Conservation (phyloP, 116 monocot species). For the Posidonia oceanica region DNA sequence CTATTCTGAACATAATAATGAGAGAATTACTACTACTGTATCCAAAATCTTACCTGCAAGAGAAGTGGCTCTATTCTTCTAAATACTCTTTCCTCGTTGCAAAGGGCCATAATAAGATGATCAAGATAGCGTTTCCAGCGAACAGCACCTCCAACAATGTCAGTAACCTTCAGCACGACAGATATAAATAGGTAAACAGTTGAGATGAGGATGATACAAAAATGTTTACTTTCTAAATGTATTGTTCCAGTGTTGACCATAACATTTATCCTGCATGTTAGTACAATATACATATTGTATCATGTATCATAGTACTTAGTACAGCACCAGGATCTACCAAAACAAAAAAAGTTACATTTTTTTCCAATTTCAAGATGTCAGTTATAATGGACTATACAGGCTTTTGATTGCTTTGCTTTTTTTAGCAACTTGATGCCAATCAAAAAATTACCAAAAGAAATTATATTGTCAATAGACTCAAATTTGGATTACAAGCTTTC, state of each 20-base stretch:
- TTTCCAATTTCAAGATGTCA: too few species aligned
- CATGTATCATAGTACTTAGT: too few species aligned
- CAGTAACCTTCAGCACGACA: conserved; percentile 51
- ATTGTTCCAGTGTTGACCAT: neutral
- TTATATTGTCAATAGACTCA: too few species aligned
- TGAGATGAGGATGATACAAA: neutral
- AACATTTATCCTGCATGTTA: too few species aligned
- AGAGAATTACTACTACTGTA: neutral
- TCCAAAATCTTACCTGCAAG: conserved; percentile 49
- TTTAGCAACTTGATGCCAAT: too few species aligned
- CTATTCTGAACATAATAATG: neutral
- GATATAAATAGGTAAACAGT: neutral
- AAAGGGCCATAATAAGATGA: conserved; percentile 80
- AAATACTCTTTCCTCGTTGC: conserved; percentile 60
- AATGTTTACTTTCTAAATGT: neutral
- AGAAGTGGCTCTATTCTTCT: conserved; percentile 89
- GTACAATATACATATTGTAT: too few species aligned
- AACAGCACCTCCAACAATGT: conserved; percentile 77
- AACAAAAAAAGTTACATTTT: too few species aligned
- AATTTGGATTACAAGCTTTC: too few species aligned
- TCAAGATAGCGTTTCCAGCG: conserved; percentile 91
- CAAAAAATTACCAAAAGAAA: too few species aligned
- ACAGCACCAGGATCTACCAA: too few species aligned
- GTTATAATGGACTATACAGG: too few species aligned
- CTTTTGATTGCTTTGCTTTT: too few species aligned